Percentiles rank a stretch among this genome's conserved stretches.
These are phyloP conservation scores for Agroathelia rolfsii DNA, from an alignment of 1,284 basidiomycete species.

Conservation along the genomic window DNA sequence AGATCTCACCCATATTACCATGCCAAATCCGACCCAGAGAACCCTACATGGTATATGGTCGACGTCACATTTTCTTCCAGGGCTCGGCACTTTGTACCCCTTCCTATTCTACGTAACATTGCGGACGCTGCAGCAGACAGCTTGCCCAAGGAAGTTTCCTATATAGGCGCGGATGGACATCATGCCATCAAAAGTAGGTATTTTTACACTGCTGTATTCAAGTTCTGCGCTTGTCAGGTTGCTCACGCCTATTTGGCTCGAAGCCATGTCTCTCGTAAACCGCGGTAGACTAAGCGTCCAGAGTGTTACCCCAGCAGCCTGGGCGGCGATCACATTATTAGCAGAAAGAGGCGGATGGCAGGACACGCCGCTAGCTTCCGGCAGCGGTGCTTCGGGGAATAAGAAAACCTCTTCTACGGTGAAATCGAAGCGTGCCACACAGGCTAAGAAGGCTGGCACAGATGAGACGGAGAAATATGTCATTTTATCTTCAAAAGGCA, in stretches of 20 bases:
- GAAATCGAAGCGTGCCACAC: conserved; percentile 14
- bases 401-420: no score
- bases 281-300: conserved; percentile 86
- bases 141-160: conserved; percentile 46
- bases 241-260: conserved; percentile 8
- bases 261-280: conserved; percentile 74
- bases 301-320: conserved; percentile 63
- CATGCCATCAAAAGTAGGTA: conserved; percentile 50
- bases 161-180: conserved; percentile 52
- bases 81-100: conserved; percentile 67
- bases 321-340: conserved; percentile 54
- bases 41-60: conserved; percentile 93
- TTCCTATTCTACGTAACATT: conserved; percentile 67
- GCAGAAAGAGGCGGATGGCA: conserved; percentile 72
- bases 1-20: conserved; percentile 87
- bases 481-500: no score
- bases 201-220: conserved; percentile 2
- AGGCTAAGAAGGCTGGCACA: conserved; percentile 16
- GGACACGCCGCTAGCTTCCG: no score
- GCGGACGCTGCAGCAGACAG: conserved; percentile 25
- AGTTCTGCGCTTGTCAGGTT: not conserved
- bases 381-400: conserved; percentile 18
- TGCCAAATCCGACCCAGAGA: conserved; percentile 62
- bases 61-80: conserved; percentile 68
- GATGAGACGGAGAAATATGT: no score